phyloP scores from a whole-genome alignment of 2,329 filamentous ascomycete genomes.

The Sphaceloma murrayae region DNA sequence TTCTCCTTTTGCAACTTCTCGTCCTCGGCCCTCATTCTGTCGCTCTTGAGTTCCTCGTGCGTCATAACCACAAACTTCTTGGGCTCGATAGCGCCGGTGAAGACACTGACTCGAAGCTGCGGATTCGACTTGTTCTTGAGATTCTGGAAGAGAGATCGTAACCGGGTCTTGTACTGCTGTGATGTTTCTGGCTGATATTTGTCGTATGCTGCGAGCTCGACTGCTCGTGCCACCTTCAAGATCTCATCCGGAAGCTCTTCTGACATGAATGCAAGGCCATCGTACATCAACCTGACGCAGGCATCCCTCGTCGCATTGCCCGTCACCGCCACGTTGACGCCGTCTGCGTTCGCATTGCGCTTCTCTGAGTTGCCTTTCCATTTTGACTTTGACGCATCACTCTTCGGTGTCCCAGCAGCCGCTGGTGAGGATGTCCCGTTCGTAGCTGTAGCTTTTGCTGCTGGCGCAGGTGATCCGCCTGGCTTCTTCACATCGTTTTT shows the following conservation, averaged over 20 bases:
- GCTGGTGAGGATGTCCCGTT: constrained; percentile 35
- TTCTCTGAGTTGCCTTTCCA: constrained; percentile 58
- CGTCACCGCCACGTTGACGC: constrained; percentile 67
- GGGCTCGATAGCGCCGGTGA: constrained; percentile 62
- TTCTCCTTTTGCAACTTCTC: constrained; percentile 76
- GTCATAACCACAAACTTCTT: constrained; percentile 76
- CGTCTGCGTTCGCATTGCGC: constrained; percentile 72
- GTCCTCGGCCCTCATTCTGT: constrained; percentile 68
- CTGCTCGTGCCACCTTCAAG: constrained; percentile 54
- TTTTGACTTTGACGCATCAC: constrained; percentile 36
- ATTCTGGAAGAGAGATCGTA: constrained; percentile 87
- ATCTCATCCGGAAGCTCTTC: constrained; percentile 53
- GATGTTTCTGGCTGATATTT: constrained; percentile 60
- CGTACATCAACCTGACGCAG: constrained; percentile 86
- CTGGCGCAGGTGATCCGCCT: constrained; percentile 17
- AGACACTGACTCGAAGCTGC: constrained; percentile 63
- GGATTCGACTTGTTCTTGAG: constrained; percentile 86
- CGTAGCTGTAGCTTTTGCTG: constrained; percentile 32
- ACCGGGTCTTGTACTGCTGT: constrained; percentile 72
- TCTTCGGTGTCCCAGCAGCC: constrained; percentile 41
- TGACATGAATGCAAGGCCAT: constrained; percentile 71
- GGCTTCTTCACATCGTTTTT: constrained; percentile 60
- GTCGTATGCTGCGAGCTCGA: constrained; percentile 68
- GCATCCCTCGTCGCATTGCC: constrained; percentile 65
- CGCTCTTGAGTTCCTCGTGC: constrained; percentile 82